Conservation (phyloP, 805 yeast species). For the Suhomyces sp. region DNA sequence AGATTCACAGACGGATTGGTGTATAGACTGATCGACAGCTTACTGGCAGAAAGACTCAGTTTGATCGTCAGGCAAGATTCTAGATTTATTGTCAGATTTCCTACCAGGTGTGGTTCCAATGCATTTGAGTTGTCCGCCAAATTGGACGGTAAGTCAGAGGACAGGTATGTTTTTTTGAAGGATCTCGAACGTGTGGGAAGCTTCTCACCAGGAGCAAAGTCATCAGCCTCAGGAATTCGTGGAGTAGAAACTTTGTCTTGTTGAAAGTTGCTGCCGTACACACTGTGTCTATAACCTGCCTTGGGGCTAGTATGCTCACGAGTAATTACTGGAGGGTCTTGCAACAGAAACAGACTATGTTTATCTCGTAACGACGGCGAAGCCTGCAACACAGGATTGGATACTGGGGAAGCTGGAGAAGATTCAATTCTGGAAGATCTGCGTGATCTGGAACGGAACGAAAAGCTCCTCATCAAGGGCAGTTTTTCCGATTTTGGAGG, state of each 20-base stretch:
- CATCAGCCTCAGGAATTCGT: neutral
- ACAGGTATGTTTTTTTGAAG: neutral
- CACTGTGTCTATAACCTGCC: neutral
- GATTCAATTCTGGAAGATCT: neutral
- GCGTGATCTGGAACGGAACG: slow-evolving; percentile 2
- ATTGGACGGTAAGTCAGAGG: neutral
- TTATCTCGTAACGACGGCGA: neutral
- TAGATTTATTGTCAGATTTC: neutral
- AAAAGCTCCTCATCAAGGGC: slow-evolving; percentile 1
- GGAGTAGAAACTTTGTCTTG: neutral
- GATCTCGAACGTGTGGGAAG: neutral
- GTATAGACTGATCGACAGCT: neutral
- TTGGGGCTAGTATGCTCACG: neutral
- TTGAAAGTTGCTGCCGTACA: neutral
- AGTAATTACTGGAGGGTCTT: neutral
- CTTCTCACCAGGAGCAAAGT: neutral
- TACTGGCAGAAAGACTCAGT: neutral
- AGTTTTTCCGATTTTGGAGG: neutral
- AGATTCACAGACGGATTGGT: neutral
- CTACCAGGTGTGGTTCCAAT: neutral
- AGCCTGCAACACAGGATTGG: neutral
- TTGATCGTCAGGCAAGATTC: neutral
- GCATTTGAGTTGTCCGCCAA: neutral
- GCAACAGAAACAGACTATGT: neutral
- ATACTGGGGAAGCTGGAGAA: neutral